These are phyloP conservation scores for Novymonas esmeraldas DNA, from an alignment of 208 protist species.

Conservation along the genomic window DNA sequence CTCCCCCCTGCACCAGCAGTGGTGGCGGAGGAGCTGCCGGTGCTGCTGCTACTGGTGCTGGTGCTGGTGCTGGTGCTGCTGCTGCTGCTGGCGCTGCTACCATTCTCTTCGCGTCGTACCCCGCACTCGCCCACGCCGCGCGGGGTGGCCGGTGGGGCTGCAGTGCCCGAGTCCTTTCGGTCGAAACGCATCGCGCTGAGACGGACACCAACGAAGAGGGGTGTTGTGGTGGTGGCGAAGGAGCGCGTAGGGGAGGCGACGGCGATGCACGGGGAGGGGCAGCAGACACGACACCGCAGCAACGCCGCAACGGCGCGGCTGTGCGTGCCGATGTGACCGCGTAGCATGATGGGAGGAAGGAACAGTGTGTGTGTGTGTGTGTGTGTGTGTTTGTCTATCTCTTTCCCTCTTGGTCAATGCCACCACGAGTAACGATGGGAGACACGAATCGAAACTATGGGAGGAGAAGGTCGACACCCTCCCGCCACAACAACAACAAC, in stretches of 20 bases:
- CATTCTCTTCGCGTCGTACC: too few relatives aligned
- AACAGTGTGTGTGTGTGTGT: too few relatives aligned
- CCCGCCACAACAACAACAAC: too few relatives aligned
- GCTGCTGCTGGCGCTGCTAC: not conserved
- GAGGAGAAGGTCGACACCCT: too few relatives aligned
- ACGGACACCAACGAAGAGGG: slow-evolving; percentile 3
- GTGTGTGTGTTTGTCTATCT: too few relatives aligned
- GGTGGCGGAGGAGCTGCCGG: not conserved
- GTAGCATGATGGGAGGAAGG: slow-evolving; percentile 5
- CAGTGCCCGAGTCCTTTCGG: not conserved
- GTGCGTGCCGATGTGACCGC: not conserved
- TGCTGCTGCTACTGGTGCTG: not conserved
- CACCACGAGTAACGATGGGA: too few relatives aligned
- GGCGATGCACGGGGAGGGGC: not conserved
- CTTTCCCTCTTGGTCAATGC: too few relatives aligned
- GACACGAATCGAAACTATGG: too few relatives aligned
- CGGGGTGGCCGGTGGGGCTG: too few relatives aligned
- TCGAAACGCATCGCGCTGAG: slow-evolving; percentile 5
- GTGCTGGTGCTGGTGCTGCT: not conserved
- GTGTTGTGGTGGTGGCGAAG: slow-evolving; percentile 5
- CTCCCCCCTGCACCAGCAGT: not conserved
- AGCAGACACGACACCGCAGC: slow-evolving; percentile 2
- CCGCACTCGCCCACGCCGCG: too few relatives aligned
- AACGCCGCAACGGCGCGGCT: slow-evolving; percentile 1
- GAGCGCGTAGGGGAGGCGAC: slow-evolving; percentile 1